Evolutionary conservation across 306 rosid species (phyloP), one percentile per base, ranked within the genome.

Genomic region (Pyrus bretschneideri): DNA sequence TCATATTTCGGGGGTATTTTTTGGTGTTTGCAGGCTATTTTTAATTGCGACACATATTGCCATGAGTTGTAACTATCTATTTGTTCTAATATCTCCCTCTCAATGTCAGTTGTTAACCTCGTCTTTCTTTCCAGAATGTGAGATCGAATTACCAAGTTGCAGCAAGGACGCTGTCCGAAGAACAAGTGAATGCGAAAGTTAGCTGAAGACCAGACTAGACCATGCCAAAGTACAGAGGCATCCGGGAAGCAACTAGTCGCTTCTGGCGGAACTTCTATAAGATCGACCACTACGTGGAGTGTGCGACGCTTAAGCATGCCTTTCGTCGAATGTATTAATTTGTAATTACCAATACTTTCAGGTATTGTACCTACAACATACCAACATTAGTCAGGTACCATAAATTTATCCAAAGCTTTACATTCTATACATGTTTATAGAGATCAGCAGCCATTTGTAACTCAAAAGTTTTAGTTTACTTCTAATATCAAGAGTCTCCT

Each of bases 131-230:
- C 60, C 91, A 92, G 97, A 76, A 84, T 87, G 97, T 91, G 81
- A 87, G 83, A 76, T 90, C 97, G 38, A 92, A 89, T 82, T 95
- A 95, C 85, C 93, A 81, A 79, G 78, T 81, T 76, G 92, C 52
- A 52, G 74, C 83, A 52, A 85, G 76, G 58, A 44, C 74, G 29
- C 85, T 71, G 78, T 74, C 87, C 13, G 73, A 46, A 38, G 85
- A 72, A 79, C 82, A 71, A 81, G 81, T 70, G 21, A 81, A 78
- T 80, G n/a, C 70, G 51, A 70, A 67, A 69, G 30, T 69, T 76
- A 82, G 72, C 72, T 78, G 81, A 82, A 78, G 59, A 76, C 71
- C 5, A 49, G 21, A 15, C 9, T 15, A 49, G 6, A 15, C 21
- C 55, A 6, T 49, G 2, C 18, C 13, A 15, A 15, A 49, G 45